Evolutionary conservation across 2,329 filamentous ascomycete species (phyloP).

Genomic region (Pseudogymnoascus sp.): DNA sequence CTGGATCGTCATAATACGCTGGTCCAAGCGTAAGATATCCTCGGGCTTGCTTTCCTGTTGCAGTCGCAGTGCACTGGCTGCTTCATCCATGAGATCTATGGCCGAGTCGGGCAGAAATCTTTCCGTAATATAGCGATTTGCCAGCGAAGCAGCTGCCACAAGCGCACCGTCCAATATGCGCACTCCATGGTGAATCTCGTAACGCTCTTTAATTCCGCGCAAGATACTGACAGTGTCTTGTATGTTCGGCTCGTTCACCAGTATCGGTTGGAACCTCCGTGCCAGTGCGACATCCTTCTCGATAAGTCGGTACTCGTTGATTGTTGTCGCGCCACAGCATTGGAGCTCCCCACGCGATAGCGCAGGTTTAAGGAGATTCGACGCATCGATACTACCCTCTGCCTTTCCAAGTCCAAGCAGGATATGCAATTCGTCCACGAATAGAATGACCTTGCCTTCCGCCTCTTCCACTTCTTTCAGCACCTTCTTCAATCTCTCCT

Average conservation of each 20-base stretch:
- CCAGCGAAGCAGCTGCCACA: slow-evolving; percentile 84
- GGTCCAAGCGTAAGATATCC: slow-evolving; percentile 83
- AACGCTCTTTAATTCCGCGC: slow-evolving; percentile 93
- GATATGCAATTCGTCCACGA: slow-evolving; percentile 91
- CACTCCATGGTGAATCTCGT: slow-evolving; percentile 95
- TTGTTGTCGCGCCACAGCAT: slow-evolving; percentile 88
- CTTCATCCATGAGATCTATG: slow-evolving; percentile 94
- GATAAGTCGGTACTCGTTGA: slow-evolving; percentile 86
- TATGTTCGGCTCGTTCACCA: slow-evolving; percentile 86
- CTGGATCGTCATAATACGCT: slow-evolving; percentile 94
- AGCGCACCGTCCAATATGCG: slow-evolving; percentile 87
- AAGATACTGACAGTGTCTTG: slow-evolving; percentile 92
- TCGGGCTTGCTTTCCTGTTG: slow-evolving; percentile 98
- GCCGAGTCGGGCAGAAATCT: slow-evolving; percentile 95
- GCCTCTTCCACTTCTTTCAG: slow-evolving; percentile 86
- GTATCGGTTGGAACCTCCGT: slow-evolving; percentile 85
- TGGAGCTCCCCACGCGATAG: slow-evolving; percentile 89
- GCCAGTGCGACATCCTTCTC: slow-evolving; percentile 95
- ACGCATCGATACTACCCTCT: slow-evolving; percentile 93
- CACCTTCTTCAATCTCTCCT: slow-evolving; percentile 85
- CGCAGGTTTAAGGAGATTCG: slow-evolving; percentile 87
- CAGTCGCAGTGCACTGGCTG: slow-evolving; percentile 77
- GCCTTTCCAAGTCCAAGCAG: slow-evolving; percentile 88
- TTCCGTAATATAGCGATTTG: slow-evolving; percentile 94
- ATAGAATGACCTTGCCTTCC: slow-evolving; percentile 82